phyloP scores from a whole-genome alignment of 352 stramenopile genomes.

The Globisporangium nunn region DNA sequence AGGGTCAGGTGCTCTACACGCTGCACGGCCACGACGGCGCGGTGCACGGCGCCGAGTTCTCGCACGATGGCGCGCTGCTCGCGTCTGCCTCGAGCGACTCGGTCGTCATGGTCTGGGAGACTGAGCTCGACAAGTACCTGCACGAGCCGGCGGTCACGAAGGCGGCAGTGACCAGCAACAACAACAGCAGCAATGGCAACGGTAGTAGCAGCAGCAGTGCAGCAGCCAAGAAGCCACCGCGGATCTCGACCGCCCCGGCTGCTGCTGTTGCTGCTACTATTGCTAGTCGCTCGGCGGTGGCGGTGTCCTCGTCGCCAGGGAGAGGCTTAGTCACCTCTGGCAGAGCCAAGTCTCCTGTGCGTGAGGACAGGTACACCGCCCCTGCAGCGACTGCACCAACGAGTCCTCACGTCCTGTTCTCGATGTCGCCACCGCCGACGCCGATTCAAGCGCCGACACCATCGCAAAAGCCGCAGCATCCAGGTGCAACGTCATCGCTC shows the following conservation, averaged over 20 bases:
- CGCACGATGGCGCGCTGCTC: slow-evolving; percentile 51
- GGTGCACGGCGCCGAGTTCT: slow-evolving; percentile 65
- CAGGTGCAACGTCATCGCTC: slow-evolving; percentile 23
- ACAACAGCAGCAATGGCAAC: too few species aligned
- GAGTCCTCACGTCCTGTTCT: not conserved
- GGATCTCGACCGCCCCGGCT: slow-evolving; percentile 2
- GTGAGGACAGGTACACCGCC: not conserved
- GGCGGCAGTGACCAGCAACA: too few species aligned
- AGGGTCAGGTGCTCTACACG: slow-evolving; percentile 91
- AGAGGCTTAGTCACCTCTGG: not conserved
- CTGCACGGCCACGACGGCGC: slow-evolving; percentile 82
- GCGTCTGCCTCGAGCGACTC: slow-evolving; percentile 69
- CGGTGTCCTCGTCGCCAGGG: not conserved
- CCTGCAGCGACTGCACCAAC: too few species aligned
- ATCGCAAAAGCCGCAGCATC: slow-evolving; percentile 31
- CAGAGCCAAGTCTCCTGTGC: not conserved
- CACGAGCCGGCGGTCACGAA: slow-evolving; percentile 8
- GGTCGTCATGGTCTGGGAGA: slow-evolving; percentile 84
- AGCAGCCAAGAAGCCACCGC: slow-evolving; percentile 1
- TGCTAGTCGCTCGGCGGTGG: too few species aligned
- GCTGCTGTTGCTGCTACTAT: too few species aligned
- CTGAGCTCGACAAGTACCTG: slow-evolving; percentile 73
- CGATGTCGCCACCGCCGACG: slow-evolving; percentile 24
- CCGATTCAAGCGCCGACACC: slow-evolving; percentile 28
- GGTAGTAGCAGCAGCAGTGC: not conserved